Percentiles rank a stretch among this genome's conserved stretches.
phyloP scores from a whole-genome alignment of 2,329 filamentous ascomycete genomes.

The Thielaviopsis ethacetica region DNA sequence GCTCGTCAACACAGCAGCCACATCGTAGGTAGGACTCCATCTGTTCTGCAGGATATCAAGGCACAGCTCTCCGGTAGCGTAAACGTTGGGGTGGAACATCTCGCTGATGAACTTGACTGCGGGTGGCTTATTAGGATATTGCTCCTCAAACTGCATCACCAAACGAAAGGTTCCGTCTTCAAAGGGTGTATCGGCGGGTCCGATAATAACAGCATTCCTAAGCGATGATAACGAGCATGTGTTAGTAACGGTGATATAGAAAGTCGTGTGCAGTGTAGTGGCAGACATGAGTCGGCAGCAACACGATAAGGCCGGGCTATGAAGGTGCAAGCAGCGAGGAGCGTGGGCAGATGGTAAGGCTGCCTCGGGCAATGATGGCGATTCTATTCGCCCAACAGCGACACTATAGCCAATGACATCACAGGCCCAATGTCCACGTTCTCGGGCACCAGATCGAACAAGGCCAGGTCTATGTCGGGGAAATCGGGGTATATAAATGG shows the following conservation, averaged over 20 bases:
- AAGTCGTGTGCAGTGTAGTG: too few relatives aligned
- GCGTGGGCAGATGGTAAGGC: too few relatives aligned
- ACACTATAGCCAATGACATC: too few relatives aligned
- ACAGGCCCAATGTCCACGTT: too few relatives aligned
- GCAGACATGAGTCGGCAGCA: too few relatives aligned
- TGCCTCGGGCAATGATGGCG: too few relatives aligned
- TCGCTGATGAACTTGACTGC: slow-evolving; percentile 96
- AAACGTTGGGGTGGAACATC: slow-evolving; percentile 99
- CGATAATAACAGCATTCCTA: slow-evolving; percentile 98
- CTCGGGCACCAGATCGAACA: too few relatives aligned
- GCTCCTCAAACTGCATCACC: slow-evolving; percentile 98
- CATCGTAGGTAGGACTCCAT: slow-evolving; percentile 98
- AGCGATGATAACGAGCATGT: too few relatives aligned
- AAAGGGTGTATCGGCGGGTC: slow-evolving; percentile 89
- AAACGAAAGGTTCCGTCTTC: slow-evolving; percentile 96
- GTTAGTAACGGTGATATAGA: too few relatives aligned
- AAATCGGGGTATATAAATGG: not conserved
- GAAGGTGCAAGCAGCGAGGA: too few relatives aligned
- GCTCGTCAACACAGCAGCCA: slow-evolving; percentile 89
- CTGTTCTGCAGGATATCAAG: slow-evolving; percentile 94
- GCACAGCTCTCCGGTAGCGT: slow-evolving; percentile 90
- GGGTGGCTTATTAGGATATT: slow-evolving; percentile 96
- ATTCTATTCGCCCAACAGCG: too few relatives aligned
- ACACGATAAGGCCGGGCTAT: too few relatives aligned
- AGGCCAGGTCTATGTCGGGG: not conserved